Base-by-base conservation (phyloP, 345 rosid genomes). In the Salix viminalis region DNA sequence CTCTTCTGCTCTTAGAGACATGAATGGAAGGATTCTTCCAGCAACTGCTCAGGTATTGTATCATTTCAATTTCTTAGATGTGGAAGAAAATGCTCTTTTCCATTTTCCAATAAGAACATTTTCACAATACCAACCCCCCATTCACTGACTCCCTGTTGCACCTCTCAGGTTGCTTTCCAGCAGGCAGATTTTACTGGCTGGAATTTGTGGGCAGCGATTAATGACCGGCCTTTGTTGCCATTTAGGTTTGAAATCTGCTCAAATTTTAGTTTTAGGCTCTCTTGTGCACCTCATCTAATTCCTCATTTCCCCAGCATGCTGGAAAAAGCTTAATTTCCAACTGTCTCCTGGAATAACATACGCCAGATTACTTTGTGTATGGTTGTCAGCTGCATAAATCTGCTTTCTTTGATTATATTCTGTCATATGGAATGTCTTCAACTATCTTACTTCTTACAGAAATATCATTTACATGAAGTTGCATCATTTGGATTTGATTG, bases 131-230 rank as follows among this genome's bases (percentile, higher is more conserved):
- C 34, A 19, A 42, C 15, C 46, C 46, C n/a, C 37, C 19, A n/a
- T 73, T 52, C 73, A 62, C 30, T 76, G 65, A 65, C 69, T 82
- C 67, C 71, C 76, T 28, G 12, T 60, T 65, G 28, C 42, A 7
- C 54, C 61, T 76, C 75, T 72, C 90, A 94, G 97, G 99, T 95
- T 86, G 97, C 99, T 30, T 93, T 95, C 84, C 97, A 93, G 84
- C 97, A 93, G 84, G 99, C 99, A 41, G 97, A 95, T 81, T 91
- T 93, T 84, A 76, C 97, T 71, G 97, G 97, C 83, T 95, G 97
- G 97, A 95, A 95, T 86, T 82, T 95, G 34, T 95, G 99, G 99
- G 97, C 97, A 72, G 97, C 97, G 69, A 92, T 93, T 60, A 95
- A 95, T 84, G 77, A 78, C 82, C 92, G 97, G 26, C 99, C 97